These are phyloP conservation scores for Epichloe glyceriae DNA, from an alignment of 2,329 filamentous ascomycete genomes.

Conservation along the genomic window DNA sequence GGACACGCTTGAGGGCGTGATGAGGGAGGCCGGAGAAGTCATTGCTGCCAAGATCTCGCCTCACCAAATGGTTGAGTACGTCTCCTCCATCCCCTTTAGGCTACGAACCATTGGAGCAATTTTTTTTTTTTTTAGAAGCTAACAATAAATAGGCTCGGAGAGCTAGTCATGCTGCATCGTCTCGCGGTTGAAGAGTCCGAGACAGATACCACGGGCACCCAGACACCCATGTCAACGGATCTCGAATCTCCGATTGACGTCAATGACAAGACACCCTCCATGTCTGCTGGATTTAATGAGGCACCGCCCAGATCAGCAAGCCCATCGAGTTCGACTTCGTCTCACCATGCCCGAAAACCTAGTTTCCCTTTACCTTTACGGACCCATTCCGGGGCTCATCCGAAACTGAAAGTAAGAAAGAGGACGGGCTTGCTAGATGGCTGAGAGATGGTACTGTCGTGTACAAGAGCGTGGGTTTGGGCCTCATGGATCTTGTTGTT, in stretches of 20 bases:
- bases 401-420: slow-evolving; percentile 29
- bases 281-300: slow-evolving; percentile 27
- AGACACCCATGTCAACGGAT: slow-evolving; percentile 9
- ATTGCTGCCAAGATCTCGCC: slow-evolving; percentile 63
- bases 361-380: slow-evolving; percentile 21
- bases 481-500: slow-evolving; percentile 52
- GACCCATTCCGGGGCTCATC: slow-evolving; percentile 16
- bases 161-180: slow-evolving; percentile 52
- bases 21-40: slow-evolving; percentile 78
- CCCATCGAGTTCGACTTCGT: slow-evolving; percentile 19
- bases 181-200: slow-evolving; percentile 28
- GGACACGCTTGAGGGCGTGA: slow-evolving; percentile 63
- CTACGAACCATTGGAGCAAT: neutral
- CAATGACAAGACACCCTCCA: slow-evolving; percentile 22
- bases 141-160: slow-evolving; percentile 46
- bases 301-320: slow-evolving; percentile 17
- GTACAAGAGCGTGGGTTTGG: slow-evolving; percentile 55
- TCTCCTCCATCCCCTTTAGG: slow-evolving; percentile 6
- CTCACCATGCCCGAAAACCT: slow-evolving; percentile 17
- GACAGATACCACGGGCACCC: slow-evolving; percentile 17
- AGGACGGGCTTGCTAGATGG: slow-evolving; percentile 42
- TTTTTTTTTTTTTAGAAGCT: neutral
- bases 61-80: slow-evolving; percentile 66
- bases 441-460: slow-evolving; percentile 50
- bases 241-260: slow-evolving; percentile 17